Percentiles rank a stretch among this genome's conserved stretches.
phyloP scores from a whole-genome alignment of 2,329 filamentous ascomycete species.

The Diaporthe humulicola region DNA sequence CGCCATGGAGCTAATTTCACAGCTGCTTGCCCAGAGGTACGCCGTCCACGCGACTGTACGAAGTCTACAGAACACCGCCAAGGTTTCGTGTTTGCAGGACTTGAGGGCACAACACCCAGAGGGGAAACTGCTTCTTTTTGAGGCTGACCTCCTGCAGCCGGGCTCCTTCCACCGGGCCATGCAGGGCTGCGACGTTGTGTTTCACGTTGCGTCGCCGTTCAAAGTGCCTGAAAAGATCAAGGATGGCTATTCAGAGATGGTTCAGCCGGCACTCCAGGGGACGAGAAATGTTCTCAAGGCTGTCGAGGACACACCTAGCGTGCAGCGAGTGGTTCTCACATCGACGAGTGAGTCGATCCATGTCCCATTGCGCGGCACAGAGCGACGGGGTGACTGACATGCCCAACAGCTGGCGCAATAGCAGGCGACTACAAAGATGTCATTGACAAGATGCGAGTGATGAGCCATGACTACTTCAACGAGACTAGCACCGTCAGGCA shows the following conservation, averaged over 20 bases:
- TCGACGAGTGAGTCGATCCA: slow-evolving; percentile 34
- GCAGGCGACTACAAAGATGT: slow-evolving; percentile 47
- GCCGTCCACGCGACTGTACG: slow-evolving; percentile 40
- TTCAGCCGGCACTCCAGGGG: slow-evolving; percentile 46
- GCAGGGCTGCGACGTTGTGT: slow-evolving; percentile 47
- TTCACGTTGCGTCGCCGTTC: slow-evolving; percentile 53
- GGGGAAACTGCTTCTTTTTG: slow-evolving; percentile 45
- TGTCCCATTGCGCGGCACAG: neutral
- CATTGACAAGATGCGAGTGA: slow-evolving; percentile 39
- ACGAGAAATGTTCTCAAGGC: slow-evolving; percentile 45
- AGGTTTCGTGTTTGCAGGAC: slow-evolving; percentile 36
- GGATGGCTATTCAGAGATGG: slow-evolving; percentile 45
- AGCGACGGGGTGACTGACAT: neutral
- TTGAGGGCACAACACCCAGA: slow-evolving; percentile 37
- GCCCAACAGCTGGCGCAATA: slow-evolving; percentile 42
- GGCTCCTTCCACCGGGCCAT: slow-evolving; percentile 48
- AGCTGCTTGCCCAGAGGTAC: slow-evolving; percentile 37
- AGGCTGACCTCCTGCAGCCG: slow-evolving; percentile 47
- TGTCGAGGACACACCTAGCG: slow-evolving; percentile 43
- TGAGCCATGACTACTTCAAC: slow-evolving; percentile 45
- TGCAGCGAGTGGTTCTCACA: slow-evolving; percentile 47
- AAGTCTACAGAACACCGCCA: slow-evolving; percentile 36
- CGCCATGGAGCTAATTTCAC: slow-evolving; percentile 60
- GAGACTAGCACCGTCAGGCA: slow-evolving; percentile 44
- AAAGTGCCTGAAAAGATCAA: slow-evolving; percentile 45